Percentiles rank a stretch among this genome's conserved stretches.
phyloP scores from a whole-genome alignment of 176 grass and related monocot species.

The Oryza officinalis region DNA sequence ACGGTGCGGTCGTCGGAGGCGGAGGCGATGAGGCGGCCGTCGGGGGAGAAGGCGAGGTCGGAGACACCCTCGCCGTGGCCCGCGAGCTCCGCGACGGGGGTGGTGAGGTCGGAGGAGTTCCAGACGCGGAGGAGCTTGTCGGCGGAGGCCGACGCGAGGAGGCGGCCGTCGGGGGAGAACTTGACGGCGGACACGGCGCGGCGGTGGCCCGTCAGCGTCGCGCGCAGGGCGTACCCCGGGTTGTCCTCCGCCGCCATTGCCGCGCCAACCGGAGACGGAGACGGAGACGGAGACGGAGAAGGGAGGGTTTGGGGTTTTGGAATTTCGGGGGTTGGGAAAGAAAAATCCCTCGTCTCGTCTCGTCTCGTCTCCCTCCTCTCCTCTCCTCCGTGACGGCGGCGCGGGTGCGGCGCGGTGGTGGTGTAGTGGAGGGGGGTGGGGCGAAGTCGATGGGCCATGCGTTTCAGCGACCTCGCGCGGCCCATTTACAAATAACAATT shows the following conservation, averaged over 20 bases:
- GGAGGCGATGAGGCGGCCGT: conserved; percentile 71
- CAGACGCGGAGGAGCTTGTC: conserved; percentile 84
- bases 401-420: background rate
- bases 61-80: conserved; percentile 69
- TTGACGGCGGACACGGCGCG: conserved; percentile 74
- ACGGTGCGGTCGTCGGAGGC: conserved; percentile 89
- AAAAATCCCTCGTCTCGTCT: too few species aligned
- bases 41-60: conserved; percentile 83
- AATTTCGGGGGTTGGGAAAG: background rate
- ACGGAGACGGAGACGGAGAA: background rate
- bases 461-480: too few species aligned
- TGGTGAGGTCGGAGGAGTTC: conserved; percentile 48
- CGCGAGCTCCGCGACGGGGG: conserved; percentile 56
- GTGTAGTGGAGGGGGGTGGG: background rate
- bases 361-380: too few species aligned
- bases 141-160: conserved; percentile 80
- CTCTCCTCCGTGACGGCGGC: background rate
- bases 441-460: background rate
- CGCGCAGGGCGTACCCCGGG: conserved; percentile 58
- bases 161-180: conserved; percentile 83
- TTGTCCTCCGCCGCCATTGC: conserved; percentile 24
- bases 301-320: conserved; percentile 46
- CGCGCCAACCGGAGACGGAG: conserved; percentile 30
- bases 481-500: background rate
- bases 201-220: conserved; percentile 62